These are phyloP conservation scores for Lagenidium giganteum DNA, from an alignment of 352 stramenopile genomes.

Conservation along the genomic window DNA sequence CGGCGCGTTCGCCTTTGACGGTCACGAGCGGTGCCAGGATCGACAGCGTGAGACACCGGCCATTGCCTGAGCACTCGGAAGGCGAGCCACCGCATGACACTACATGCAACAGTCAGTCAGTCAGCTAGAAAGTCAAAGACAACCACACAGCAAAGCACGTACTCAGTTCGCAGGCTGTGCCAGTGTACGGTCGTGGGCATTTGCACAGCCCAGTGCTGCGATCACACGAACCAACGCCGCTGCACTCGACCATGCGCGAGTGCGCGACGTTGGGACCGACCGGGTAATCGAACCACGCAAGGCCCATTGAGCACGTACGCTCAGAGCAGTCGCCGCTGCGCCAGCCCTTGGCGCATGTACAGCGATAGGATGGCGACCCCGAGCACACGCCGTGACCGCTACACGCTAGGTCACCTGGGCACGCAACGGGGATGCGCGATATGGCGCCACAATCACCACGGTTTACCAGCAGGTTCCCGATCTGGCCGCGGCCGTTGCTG, in stretches of 20 bases:
- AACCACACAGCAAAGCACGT: constrained; percentile 12
- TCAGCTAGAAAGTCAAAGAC: constrained; percentile 3
- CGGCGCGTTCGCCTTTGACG: constrained; percentile 46
- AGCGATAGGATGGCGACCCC: constrained; percentile 40
- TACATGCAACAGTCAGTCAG: constrained; percentile 12
- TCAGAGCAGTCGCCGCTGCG: constrained; percentile 71
- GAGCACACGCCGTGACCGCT: constrained; percentile 79
- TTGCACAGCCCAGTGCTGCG: constrained; percentile 62
- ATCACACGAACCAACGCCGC: constrained; percentile 57
- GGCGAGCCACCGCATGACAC: constrained; percentile 41
- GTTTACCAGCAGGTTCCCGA: constrained; percentile 37
- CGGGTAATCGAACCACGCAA: constrained; percentile 71
- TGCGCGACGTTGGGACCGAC: constrained; percentile 45
- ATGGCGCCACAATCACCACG: constrained; percentile 59
- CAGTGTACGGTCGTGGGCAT: constrained; percentile 63
- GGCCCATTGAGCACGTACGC: constrained; percentile 39
- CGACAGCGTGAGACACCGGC: constrained; percentile 62
- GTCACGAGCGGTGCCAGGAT: constrained; percentile 49
- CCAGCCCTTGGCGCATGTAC: constrained; percentile 71
- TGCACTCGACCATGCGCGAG: constrained; percentile 49
- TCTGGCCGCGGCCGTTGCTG: constrained; percentile 51
- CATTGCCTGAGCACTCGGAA: constrained; percentile 67
- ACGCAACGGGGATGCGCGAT: constrained; percentile 51
- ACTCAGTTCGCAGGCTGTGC: constrained; percentile 68
- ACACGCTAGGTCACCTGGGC: constrained; percentile 62